Base-by-base conservation (phyloP, 768 basidiomycete genomes). In the Favolaschia claudopus region DNA sequence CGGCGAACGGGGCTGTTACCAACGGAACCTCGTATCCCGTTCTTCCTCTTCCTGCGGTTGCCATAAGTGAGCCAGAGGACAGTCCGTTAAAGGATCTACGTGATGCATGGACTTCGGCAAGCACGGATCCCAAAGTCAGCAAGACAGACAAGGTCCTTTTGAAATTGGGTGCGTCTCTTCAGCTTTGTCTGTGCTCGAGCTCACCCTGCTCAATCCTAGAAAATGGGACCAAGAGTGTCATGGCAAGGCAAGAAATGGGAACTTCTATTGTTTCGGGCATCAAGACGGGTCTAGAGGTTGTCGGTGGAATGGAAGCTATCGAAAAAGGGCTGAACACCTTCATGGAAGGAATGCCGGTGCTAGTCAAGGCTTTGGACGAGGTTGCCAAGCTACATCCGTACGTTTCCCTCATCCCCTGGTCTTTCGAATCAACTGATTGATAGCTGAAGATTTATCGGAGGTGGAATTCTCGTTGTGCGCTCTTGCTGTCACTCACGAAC, bases 381-480 rank as follows among this genome's bases (percentile, higher is more conserved):
- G 69, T 73, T n/a, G 64, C 60, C 25, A 62, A 69, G 36, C 31
- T 72, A 2, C 72, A 73, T 42, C 72, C 72, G 33, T 70, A 55
- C 48, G 62, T 56, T 12, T 33, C n/a, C 10, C 29, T 12, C 4
- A 17, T 17, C 4, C 32, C 25, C 2, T 19, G 2, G 39, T 34
- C 20, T 1, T 32, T 8, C 28, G 32, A 10, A 29, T 33, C 27
- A 10, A 37, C 19, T 39, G 17, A 36, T n/a, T 28, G 32, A 22
- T 7, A 38, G 15, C 27, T n/a, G 10, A 40, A 63, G 61, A 44
- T 63, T 63, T 28, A 58, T 63, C 32, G 55, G 55, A 36, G 47
- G 59, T 61, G 33, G 12, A 31, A 32, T 51, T 25, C 14, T 17
- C 33, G 9, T 7, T 24, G 3, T 15, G 28, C 15, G 7, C 1